phyloP scores from a whole-genome alignment of 768 basidiomycete genomes.

The Leccinum aurantiacum region DNA sequence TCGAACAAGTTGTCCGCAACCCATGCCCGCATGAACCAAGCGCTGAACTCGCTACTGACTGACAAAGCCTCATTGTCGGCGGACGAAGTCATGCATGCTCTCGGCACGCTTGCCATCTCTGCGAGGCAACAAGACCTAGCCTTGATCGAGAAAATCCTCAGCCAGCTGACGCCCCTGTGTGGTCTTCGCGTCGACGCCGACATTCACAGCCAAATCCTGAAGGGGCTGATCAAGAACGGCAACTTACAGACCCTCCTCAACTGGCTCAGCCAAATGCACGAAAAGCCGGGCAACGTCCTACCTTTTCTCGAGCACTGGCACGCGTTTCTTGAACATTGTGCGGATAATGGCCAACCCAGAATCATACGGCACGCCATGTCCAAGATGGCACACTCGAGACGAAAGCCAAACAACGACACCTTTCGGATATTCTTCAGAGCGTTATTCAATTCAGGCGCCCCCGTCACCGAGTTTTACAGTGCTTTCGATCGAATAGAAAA shows the following conservation, averaged over 20 bases:
- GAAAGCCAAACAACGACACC: conserved; percentile 45
- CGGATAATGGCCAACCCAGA: conserved; percentile 26
- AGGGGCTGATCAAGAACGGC: conserved; percentile 45
- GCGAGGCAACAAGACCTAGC: conserved; percentile 53
- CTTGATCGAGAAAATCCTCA: conserved; percentile 52
- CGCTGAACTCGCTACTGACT: conserved; percentile 22
- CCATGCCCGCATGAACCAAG: conserved; percentile 25
- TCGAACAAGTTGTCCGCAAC: conserved; percentile 21
- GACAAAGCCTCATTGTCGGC: conserved; percentile 13
- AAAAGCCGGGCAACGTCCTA: conserved; percentile 43
- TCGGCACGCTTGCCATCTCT: conserved; percentile 51
- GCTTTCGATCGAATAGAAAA: conserved; percentile 49
- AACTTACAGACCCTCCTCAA: conserved; percentile 43
- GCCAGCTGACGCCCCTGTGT: conserved; percentile 48
- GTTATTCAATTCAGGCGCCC: conserved; percentile 36
- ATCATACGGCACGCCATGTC: conserved; percentile 33
- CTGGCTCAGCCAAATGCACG: conserved; percentile 57
- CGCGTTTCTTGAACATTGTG: conserved; percentile 46
- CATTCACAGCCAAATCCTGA: conserved; percentile 49
- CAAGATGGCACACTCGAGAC: conserved; percentile 40
- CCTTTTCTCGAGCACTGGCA: conserved; percentile 59
- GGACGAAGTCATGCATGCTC: conserved; percentile 37
- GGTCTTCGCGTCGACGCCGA: conserved; percentile 45
- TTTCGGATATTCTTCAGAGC: conserved; percentile 50
- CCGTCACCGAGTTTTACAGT: conserved; percentile 35